Percentiles rank a stretch among this genome's conserved stretches.
These are phyloP conservation scores for Lasiodiplodia sp. DNA, from an alignment of 2,329 filamentous ascomycete genomes.

Conservation along the genomic window DNA sequence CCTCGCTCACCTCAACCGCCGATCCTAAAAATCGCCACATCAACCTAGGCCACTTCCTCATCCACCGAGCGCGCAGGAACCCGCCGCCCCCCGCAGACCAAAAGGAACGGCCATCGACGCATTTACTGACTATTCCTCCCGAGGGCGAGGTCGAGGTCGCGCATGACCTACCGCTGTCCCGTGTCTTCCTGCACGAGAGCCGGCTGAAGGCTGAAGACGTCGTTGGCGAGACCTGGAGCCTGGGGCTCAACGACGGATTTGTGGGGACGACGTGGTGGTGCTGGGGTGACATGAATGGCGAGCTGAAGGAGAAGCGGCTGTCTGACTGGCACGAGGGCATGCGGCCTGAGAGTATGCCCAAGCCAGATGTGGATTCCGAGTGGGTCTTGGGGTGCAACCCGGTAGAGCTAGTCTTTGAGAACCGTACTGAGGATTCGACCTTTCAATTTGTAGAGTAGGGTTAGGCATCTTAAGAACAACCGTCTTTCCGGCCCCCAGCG, in stretches of 20 bases:
- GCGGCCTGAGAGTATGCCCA: not conserved
- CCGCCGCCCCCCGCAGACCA: not conserved
- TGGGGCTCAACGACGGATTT: slow-evolving; percentile 12
- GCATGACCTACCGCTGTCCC: slow-evolving; percentile 16
- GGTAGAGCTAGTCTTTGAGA: slow-evolving; percentile 26
- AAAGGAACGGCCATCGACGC: slow-evolving; percentile 13
- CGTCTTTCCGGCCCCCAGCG: too few species aligned
- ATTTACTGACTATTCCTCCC: slow-evolving; percentile 27
- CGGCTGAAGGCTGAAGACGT: not conserved
- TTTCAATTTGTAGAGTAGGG: not conserved
- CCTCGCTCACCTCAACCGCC: not conserved
- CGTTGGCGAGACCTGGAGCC: slow-evolving; percentile 19
- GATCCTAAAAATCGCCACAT: not conserved
- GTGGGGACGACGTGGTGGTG: slow-evolving; percentile 32
- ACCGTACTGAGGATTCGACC: not conserved
- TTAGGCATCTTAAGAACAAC: too few species aligned
- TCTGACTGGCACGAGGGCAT: slow-evolving; percentile 21
- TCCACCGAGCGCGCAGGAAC: not conserved
- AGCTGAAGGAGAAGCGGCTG: slow-evolving; percentile 23
- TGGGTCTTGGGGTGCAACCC: slow-evolving; percentile 26
- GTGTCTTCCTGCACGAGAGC: slow-evolving; percentile 1
- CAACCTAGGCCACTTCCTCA: not conserved
- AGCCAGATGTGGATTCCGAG: slow-evolving; percentile 6
- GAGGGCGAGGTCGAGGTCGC: slow-evolving; percentile 14
- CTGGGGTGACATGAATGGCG: slow-evolving; percentile 30